A percentile compares a stretch with the other conserved stretches of the same genome.
Evolutionary conservation across 257 asterid species (phyloP).

Genomic region (Oldenlandia corymbosa): DNA sequence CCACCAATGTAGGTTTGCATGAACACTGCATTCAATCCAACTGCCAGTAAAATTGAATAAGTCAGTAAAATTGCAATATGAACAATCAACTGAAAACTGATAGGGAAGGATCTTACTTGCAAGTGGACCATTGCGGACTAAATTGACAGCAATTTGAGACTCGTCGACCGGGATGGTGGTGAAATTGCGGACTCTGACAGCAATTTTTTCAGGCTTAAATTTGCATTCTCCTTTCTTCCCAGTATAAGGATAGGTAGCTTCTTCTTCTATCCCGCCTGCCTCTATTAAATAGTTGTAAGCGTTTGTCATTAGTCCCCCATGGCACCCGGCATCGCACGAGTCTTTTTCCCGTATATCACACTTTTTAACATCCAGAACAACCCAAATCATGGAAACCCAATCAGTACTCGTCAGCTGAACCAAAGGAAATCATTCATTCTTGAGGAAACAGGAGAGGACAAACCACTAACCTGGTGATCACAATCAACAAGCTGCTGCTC

Average conservation of each 20-base stretch:
- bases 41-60: slow-evolving; percentile 22
- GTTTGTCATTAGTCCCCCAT: slow-evolving; percentile 83
- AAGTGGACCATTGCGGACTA: slow-evolving; percentile 71
- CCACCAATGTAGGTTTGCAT: slow-evolving; percentile 91
- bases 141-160: slow-evolving; percentile 58
- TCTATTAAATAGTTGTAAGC: slow-evolving; percentile 70
- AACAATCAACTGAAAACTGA: too few species aligned
- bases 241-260: slow-evolving; percentile 56
- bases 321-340: slow-evolving; percentile 65
- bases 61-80: too few species aligned
- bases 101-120: slow-evolving; percentile 44
- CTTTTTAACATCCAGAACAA: slow-evolving; percentile 24
- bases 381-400: neutral
- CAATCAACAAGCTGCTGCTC: slow-evolving; percentile 92
- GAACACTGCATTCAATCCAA: slow-evolving; percentile 73
- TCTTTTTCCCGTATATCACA: slow-evolving; percentile 43
- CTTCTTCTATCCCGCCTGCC: slow-evolving; percentile 75
- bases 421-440: too few species aligned
- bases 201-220: slow-evolving; percentile 43
- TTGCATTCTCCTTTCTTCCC: slow-evolving; percentile 63
- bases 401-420: too few species aligned
- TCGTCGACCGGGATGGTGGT: slow-evolving; percentile 52
- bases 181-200: slow-evolving; percentile 47
- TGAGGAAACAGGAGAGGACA: too few species aligned
- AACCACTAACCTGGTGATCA: slow-evolving; percentile 51